These are phyloP conservation scores for Boletus edulis DNA, from an alignment of 768 basidiomycete species.

Conservation along the genomic window DNA sequence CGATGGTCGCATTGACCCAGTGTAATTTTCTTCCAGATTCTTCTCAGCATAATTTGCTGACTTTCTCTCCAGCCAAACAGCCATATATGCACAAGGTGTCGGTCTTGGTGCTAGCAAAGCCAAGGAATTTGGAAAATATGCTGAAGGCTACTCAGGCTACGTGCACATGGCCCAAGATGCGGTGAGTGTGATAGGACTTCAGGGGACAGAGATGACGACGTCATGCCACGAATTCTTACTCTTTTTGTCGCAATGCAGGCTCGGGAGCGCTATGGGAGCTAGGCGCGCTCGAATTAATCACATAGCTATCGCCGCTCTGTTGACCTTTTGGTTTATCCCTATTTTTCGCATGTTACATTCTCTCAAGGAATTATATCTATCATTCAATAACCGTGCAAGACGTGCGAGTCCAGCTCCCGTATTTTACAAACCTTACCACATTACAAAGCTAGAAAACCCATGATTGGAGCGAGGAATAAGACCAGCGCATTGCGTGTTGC, in stretches of 20 bases:
- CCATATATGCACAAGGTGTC: slow-evolving; percentile 83
- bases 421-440: background rate
- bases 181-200: slow-evolving; percentile 39
- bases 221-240: slow-evolving; percentile 23
- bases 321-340: slow-evolving; percentile 15
- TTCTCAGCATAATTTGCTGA: slow-evolving; percentile 5
- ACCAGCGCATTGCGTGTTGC: slow-evolving; percentile 20
- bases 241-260: slow-evolving; percentile 28
- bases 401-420: background rate
- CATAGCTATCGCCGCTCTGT: slow-evolving; percentile 7
- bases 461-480: slow-evolving; percentile 26
- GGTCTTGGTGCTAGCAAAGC: slow-evolving; percentile 93
- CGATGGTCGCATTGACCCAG: slow-evolving; percentile 85
- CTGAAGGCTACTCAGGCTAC: slow-evolving; percentile 68
- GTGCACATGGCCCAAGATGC: slow-evolving; percentile 71
- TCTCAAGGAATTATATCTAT: slow-evolving; percentile 19
- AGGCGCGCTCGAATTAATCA: slow-evolving; percentile 10
- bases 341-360: slow-evolving; percentile 12
- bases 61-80: slow-evolving; percentile 57
- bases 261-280: slow-evolving; percentile 36
- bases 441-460: slow-evolving; percentile 28
- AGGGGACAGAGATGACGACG: slow-evolving; percentile 20
- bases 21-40: slow-evolving; percentile 42
- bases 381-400: slow-evolving; percentile 4
- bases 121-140: slow-evolving; percentile 72